phyloP scores from a whole-genome alignment of 1,139 yeast genomes.

The Zygoascus hellenicus region DNA sequence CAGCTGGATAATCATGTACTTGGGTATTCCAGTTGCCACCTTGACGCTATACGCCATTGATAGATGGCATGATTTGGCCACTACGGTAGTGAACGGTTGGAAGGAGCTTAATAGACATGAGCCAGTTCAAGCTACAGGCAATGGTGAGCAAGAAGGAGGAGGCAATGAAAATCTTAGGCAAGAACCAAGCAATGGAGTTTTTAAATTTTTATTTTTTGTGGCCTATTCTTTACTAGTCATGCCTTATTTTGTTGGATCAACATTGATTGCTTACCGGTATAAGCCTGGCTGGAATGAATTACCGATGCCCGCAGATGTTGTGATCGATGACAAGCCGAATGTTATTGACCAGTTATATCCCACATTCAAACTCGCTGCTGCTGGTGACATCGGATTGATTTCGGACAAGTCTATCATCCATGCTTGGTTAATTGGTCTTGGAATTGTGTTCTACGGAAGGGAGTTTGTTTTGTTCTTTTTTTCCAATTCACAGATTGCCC shows the following conservation, averaged over 20 bases:
- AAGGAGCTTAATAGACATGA: neutral
- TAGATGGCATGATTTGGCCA: neutral
- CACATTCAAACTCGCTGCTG: too few species aligned
- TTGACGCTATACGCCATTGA: slow-evolving; percentile 1
- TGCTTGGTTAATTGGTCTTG: slow-evolving; percentile 8
- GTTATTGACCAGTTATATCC: too few species aligned
- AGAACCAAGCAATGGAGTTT: too few species aligned
- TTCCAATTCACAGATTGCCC: slow-evolving; percentile 14
- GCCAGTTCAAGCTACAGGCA: neutral
- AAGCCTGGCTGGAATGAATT: too few species aligned
- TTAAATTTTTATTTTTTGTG: too few species aligned
- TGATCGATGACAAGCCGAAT: too few species aligned
- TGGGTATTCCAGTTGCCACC: slow-evolving; percentile 3
- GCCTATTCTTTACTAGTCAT: too few species aligned
- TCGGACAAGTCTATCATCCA: slow-evolving; percentile 1
- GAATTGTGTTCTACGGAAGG: slow-evolving; percentile 7
- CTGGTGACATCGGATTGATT: too few species aligned
- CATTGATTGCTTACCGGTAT: too few species aligned
- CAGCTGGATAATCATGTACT: slow-evolving; percentile 6
- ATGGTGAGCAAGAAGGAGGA: neutral
- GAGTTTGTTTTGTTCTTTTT: slow-evolving; percentile 9
- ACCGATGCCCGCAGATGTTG: too few species aligned
- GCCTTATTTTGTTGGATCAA: too few species aligned
- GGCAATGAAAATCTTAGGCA: neutral
- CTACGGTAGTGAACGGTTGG: neutral